Evolutionary conservation across 441 rosid species (phyloP), one percentile per base, ranked within the genome.

Genomic region (Flueggea neowawraea): DNA sequence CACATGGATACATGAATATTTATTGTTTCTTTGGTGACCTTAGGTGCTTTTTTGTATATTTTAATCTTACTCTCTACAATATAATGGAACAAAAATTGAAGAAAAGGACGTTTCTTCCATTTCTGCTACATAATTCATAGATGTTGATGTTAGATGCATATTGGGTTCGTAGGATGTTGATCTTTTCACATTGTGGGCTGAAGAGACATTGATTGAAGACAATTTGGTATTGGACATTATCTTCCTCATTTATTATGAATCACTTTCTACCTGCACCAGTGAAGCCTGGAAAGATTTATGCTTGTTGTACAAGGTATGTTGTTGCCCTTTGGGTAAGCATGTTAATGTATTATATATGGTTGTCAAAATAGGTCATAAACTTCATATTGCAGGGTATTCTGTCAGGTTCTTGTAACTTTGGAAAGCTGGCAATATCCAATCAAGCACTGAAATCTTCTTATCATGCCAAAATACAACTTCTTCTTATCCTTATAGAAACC

Each of bases 151-250:
- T 28, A 16, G 12, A 53, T 54, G n/a, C 32, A 14, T 49, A 51
- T 59, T 72, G 60, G 77, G 61, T 49, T 63, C 54, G 50, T 68
- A 91, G 99, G 93, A 87, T 78, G 82, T 81, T 69, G 96, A 88
- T 81, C 83, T 90, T 63, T 90, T 82, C 75, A 83, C 88, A 63
- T 70, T 91, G 72, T 95, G 99, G 98, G 97, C 99, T 5, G 98
- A 95, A 89, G 98, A 85, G 85, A 92, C 79, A 54, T 78, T 95
- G 41, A 81, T 77, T 41, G 99, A 95, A 76, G 88, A 85, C 69
- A 90, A 77, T 74, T 80, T 95, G 78, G 84, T 90, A 74, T 74
- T 95, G 83, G 96, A 91, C 68, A 84, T 81, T 74, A 78, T 95
- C 71, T 95, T 92, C 77, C 84, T 92, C 61, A 66, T 82, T 64